Base-by-base conservation (phyloP, 2,329 filamentous ascomycete species). In the Scytalidium lignicola region DNA sequence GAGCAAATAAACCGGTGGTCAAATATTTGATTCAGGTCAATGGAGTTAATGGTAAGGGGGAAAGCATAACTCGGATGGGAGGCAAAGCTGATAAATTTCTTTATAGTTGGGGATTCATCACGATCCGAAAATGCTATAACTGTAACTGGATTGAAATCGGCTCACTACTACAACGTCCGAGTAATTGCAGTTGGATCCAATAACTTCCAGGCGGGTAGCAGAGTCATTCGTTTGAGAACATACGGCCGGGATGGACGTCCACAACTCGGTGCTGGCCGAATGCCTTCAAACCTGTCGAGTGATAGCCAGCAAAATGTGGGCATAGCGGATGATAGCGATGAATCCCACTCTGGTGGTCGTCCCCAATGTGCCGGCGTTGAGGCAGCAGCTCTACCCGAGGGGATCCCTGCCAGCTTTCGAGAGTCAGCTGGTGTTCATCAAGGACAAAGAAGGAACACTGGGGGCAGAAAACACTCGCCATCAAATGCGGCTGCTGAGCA, bases 1-100 rank as follows among this genome's bases (percentile, higher is more conserved):
- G 75, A 2, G 67, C 71, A 41, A 80, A 78, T 54, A 76, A 80
- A 37, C 78, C 87, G 2, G 87, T 95, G 47, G 44, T 57, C 17
- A 95, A 91, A 70, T 93, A 95, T 64, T 79, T 92, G 42, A 89
- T 99, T 46, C 89, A 95, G 65, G 85, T 99, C 56, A 97, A 99
- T 68, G 92, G 92, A 40, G 85, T 92, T 41, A 89, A 90, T 71
- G 88, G 89, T 93, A 69, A 67, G 82, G 5, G 32, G 55, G 55
- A 28, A 19, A 42, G 44, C 50, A 40, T n/a, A 49, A 41, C 22
- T 37, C 18, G 29, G 40, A 42, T 3, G 12, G 40, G n/a, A 42
- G 32, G 32, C 19, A 15, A 42, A n/a, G 47, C 58, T 61, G 46
- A 60, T 47, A 28, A 10, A 6, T 49, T 49, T 56, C 46, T 51